Conservation (phyloP, 1,284 basidiomycete species). For the Chiua sp. region DNA sequence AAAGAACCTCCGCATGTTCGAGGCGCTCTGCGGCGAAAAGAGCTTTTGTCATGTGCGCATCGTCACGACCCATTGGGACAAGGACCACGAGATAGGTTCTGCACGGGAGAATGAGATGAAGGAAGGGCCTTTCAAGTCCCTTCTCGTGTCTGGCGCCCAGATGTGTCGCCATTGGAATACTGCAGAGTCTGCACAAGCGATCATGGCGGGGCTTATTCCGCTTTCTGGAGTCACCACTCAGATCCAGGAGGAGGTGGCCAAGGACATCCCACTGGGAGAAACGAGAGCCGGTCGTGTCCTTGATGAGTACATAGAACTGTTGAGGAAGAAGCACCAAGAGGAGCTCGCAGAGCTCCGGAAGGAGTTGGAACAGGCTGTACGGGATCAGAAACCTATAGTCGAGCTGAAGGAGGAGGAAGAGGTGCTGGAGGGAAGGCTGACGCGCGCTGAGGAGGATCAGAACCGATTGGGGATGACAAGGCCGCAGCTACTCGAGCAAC, state of each 20-base stretch:
- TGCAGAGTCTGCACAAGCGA: constrained; percentile 1
- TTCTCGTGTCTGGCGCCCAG: constrained; percentile 2
- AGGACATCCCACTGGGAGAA: constrained; percentile 1
- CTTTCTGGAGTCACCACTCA: not conserved
- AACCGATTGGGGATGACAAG: no score
- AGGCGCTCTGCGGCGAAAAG: constrained; percentile 48
- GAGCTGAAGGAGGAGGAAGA: not conserved
- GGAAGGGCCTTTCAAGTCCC: not conserved
- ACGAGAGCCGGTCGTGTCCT: not conserved
- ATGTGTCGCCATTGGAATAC: constrained; percentile 1
- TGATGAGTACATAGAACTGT: not conserved
- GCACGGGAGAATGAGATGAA: not conserved
- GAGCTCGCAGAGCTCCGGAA: constrained; percentile 3
- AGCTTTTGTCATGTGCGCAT: constrained; percentile 18
- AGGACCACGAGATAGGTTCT: not conserved
- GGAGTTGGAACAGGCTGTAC: not conserved
- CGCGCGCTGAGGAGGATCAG: no score
- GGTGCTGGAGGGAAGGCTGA: not conserved
- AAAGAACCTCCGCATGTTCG: constrained; percentile 49
- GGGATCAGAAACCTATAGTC: not conserved
- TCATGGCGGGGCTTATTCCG: constrained; percentile 3
- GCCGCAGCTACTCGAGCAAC: no score
- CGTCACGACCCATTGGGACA: constrained; percentile 5
- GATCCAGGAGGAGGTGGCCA: constrained; percentile 1
- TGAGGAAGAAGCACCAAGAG: constrained; percentile 1